phyloP scores from a whole-genome alignment of 495 filamentous ascomycete genomes.

The Chaetomium fimeti region DNA sequence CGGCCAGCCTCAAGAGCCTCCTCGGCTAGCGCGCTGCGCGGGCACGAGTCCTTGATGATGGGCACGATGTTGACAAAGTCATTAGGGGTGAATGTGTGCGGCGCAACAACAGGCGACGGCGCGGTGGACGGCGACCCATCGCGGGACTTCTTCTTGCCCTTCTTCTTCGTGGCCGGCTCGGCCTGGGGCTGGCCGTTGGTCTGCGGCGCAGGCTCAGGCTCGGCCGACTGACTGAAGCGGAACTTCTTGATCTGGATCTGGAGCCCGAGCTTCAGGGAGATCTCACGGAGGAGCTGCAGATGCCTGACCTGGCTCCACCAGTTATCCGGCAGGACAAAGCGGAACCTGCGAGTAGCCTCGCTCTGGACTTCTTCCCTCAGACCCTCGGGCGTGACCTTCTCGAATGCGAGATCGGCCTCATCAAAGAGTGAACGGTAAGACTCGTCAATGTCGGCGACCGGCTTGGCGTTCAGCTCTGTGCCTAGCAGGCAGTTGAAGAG shows the following conservation, averaged over 20 bases:
- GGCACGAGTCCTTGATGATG: slow-evolving; percentile 88
- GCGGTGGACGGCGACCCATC: slow-evolving; percentile 54
- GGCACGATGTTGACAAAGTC: slow-evolving; percentile 91
- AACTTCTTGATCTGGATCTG: slow-evolving; percentile 85
- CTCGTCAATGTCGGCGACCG: slow-evolving; percentile 73
- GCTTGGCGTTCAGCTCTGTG: slow-evolving; percentile 68
- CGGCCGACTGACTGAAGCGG: slow-evolving; percentile 54
- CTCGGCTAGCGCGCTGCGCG: slow-evolving; percentile 84
- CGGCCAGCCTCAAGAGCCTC: slow-evolving; percentile 94
- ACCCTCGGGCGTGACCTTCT: slow-evolving; percentile 67
- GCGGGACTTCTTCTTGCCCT: slow-evolving; percentile 74
- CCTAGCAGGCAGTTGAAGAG: slow-evolving; percentile 94
- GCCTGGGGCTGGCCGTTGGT: slow-evolving; percentile 38
- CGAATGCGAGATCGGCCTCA: slow-evolving; percentile 79
- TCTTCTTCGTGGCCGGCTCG: slow-evolving; percentile 46
- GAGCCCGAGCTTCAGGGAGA: slow-evolving; percentile 85
- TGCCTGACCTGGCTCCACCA: slow-evolving; percentile 68
- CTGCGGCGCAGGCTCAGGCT: slow-evolving; percentile 30
- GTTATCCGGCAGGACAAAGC: slow-evolving; percentile 64
- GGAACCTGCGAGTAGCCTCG: slow-evolving; percentile 71
- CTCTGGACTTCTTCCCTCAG: slow-evolving; percentile 67
- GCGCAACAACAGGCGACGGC: slow-evolving; percentile 45
- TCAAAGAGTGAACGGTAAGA: slow-evolving; percentile 69
- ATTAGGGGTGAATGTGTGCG: slow-evolving; percentile 72
- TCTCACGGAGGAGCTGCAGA: slow-evolving; percentile 82